Conservation (phyloP, 345 rosid species). For the Eucalyptus albens region DNA sequence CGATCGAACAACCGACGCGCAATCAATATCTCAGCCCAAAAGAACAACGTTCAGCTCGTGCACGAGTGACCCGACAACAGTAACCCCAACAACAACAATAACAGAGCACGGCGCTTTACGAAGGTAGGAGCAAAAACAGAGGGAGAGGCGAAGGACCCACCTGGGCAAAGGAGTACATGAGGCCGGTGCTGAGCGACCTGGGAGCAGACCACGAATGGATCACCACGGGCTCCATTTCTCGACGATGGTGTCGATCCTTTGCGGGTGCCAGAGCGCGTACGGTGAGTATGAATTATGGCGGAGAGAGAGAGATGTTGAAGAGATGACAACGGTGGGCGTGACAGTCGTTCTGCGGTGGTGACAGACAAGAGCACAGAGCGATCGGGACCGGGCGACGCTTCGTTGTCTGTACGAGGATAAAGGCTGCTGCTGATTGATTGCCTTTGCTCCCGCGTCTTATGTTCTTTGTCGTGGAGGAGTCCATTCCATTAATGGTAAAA, state of each 20-base stretch:
- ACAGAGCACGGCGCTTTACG: neutral
- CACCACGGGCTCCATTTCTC: constrained; percentile 14
- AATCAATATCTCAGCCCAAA: neutral
- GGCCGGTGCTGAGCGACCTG: constrained; percentile 78
- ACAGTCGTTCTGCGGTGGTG: neutral
- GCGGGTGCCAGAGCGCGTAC: neutral
- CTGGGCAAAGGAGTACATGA: constrained; percentile 88
- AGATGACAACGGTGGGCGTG: neutral
- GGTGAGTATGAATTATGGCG: neutral
- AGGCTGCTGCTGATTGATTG: neutral
- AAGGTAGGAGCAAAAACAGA: neutral
- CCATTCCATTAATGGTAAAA: neutral
- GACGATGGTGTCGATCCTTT: neutral
- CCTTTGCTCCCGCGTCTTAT: neutral
- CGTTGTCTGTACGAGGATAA: neutral
- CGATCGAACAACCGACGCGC: neutral
- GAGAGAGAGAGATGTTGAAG: neutral
- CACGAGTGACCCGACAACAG: neutral
- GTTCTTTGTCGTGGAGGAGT: neutral
- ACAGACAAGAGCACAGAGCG: neutral
- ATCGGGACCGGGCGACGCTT: neutral
- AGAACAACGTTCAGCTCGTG: neutral
- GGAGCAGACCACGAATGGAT: constrained; percentile 93
- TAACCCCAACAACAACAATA: neutral
- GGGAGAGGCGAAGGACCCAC: constrained; percentile 1